Evolutionary conservation across 495 filamentous ascomycete genomes (phyloP).

Genomic region (Penicillium waksmanii): DNA sequence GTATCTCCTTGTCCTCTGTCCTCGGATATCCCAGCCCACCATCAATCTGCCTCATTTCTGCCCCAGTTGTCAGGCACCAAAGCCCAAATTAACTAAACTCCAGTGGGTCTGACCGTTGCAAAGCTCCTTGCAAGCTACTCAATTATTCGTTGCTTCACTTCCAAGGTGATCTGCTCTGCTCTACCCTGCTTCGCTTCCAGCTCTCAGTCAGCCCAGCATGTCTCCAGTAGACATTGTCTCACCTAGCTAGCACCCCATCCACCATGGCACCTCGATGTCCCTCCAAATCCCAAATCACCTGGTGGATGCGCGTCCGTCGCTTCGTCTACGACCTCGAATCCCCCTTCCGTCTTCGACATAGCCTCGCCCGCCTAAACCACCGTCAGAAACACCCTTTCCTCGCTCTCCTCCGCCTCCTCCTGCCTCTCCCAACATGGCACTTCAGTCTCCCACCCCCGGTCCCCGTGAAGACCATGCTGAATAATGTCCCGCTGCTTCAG

Average conservation of each 20-base stretch:
- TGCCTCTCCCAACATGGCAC: conserved; percentile 32
- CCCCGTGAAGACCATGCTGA: conserved; percentile 17
- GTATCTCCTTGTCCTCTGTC: too few species aligned
- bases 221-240: neutral
- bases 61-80: neutral
- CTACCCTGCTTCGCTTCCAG: neutral
- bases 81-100: neutral
- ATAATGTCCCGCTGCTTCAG: conserved; percentile 22
- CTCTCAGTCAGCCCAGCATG: neutral
- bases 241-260: neutral
- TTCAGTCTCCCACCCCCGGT: conserved; percentile 27
- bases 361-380: conserved; percentile 27
- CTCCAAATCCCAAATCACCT: conserved; percentile 19
- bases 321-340: conserved; percentile 28
- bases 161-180: neutral
- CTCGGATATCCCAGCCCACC: too few species aligned
- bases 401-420: conserved; percentile 27
- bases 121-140: conserved; percentile 4
- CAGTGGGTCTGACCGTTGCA: conserved; percentile 1
- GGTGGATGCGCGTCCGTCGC: conserved; percentile 27
- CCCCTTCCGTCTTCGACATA: conserved; percentile 32
- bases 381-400: conserved; percentile 29
- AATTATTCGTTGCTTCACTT: neutral
- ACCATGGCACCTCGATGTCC: conserved; percentile 19
- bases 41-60: too few species aligned